Base-by-base conservation (phyloP, 2,329 filamentous ascomycete genomes). In the Fusarium transvaalense region DNA sequence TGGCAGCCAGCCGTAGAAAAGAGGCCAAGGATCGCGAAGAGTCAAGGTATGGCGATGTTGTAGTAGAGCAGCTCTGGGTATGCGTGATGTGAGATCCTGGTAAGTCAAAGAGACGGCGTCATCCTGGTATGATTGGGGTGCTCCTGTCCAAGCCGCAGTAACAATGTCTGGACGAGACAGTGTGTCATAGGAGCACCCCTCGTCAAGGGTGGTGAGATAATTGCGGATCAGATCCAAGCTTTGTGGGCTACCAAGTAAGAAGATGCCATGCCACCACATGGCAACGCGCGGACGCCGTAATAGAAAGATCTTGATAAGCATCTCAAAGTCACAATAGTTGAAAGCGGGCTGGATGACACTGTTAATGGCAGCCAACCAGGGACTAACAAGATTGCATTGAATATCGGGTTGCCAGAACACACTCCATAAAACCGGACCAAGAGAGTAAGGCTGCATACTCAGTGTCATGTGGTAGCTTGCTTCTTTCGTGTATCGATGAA, bases 361-460 rank as follows among this genome's bases (percentile, higher is more conserved):
- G 19, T 53, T 53, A 29, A 75, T 73, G 15, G 71, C 66, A 32
- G 61, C 65, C 10, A 77, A 35, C 75, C 75, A 77, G 13, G 75
- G 74, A 39, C 71, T 74, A n/a, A 74, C 75, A 3, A 76, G 66
- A 39, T 76, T 76, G 50, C 75, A 77, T 21, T 69, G 64, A 15
- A 77, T 64, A n/a, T 70, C 69, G 10, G 75, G 75, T 43, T 75
- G 72, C 75, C 75, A 77, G 29, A 77, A 77, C 29, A 76, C 67
- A 46, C 74, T 74, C 75, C 75, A 77, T n/a, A 76, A 39, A 10
- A 76, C 67, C 25, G 75, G 66, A 3, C 72, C 73, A n/a, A 75
- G 48, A 23, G 66, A 58, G 23, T 61, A 58, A 14, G 69, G 71
- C n/a, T 74, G 69, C 71, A 75, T 71, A 56, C 75, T 76, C 35